Evolutionary conservation across 2,329 filamentous ascomycete genomes (phyloP), one percentile per base, ranked within the genome.

Genomic region (Pyricularia pennisetigena): DNA sequence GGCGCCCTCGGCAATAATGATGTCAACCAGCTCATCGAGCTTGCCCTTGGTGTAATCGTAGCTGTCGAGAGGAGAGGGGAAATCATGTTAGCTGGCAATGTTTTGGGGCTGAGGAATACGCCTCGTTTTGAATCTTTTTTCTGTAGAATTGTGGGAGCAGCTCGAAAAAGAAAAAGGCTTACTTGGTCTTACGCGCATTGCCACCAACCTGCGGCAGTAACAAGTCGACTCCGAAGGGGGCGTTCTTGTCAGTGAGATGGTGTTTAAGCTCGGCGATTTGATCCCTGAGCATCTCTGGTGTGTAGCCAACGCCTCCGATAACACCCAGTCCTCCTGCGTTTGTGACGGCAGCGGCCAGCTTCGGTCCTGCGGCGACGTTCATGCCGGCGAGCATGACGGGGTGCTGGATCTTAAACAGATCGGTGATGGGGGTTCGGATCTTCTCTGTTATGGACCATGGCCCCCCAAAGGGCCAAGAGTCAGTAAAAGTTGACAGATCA

Each of bases 1-100:
- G 70, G 93, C 91, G 72, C 92, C 92, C 68, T 90, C 92, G 76
- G 96, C 90, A 82, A 99, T 97, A 81, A 97, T 90, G 76, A 97
- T 93, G 78, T 93, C 90, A 78, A 97, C 81, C 69, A 99, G 88
- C 79, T 94, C 91, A 79, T 92, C 85, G 71, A 99, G 91, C 83
- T 98, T 98, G 79, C 95, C 95, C 85, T 99, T 98, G 76, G 95
- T 99, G 85, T 99, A 99, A 82, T 99, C 95, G 82, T 98, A 97
- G 88, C 94, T 97, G 75, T 6, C 20, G 64, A 10, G 49, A 28
- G 3, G 68, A 54, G 70, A 67, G 67, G 67, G 68, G 67, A 64
- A 73, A 72, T 72, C 67, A 30, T 68, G 10, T 49, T 49, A 49
- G 41, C 41, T 8, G 16, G n/a, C 7, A n/a, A n/a, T 49, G 41